Conservation (phyloP, 768 basidiomycete species). For the Termitomyces sp. region DNA sequence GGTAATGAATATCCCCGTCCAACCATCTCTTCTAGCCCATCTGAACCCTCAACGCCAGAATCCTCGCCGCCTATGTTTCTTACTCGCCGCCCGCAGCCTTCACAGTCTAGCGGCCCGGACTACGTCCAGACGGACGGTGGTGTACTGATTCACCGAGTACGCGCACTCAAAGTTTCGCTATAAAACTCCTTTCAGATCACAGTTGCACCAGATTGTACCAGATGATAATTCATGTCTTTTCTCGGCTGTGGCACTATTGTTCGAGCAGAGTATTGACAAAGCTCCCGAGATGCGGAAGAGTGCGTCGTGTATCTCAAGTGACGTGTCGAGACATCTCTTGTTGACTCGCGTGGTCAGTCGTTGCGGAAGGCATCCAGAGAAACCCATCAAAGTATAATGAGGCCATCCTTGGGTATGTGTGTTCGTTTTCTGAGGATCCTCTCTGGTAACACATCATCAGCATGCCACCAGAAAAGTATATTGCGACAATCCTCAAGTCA, state of each 20-base stretch:
- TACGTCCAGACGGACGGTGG: slow-evolving; percentile 61
- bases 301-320: slow-evolving; percentile 30
- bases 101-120: slow-evolving; percentile 40
- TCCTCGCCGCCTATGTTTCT: background rate
- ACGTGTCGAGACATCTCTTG: background rate
- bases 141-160: slow-evolving; percentile 71
- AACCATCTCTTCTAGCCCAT: slow-evolving; percentile 7
- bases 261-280: slow-evolving; percentile 77
- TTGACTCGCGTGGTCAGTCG: slow-evolving; percentile 46
- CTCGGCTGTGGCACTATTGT: slow-evolving; percentile 79
- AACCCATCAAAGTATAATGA: slow-evolving; percentile 77
- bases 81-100: slow-evolving; percentile 9
- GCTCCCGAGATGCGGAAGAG: slow-evolving; percentile 72
- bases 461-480: slow-evolving; percentile 67
- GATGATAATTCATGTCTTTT: slow-evolving; percentile 98
- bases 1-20: slow-evolving; percentile 13
- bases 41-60: background rate
- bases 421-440: background rate
- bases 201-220: slow-evolving; percentile 55
- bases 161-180: slow-evolving; percentile 5
- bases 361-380: slow-evolving; percentile 74
- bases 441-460: slow-evolving; percentile 18
- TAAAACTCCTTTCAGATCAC: background rate
- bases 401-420: slow-evolving; percentile 76
- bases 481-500: slow-evolving; percentile 74